Evolutionary conservation across 2,329 filamentous ascomycete genomes (phyloP).

Genomic region (Claviceps sp.): DNA sequence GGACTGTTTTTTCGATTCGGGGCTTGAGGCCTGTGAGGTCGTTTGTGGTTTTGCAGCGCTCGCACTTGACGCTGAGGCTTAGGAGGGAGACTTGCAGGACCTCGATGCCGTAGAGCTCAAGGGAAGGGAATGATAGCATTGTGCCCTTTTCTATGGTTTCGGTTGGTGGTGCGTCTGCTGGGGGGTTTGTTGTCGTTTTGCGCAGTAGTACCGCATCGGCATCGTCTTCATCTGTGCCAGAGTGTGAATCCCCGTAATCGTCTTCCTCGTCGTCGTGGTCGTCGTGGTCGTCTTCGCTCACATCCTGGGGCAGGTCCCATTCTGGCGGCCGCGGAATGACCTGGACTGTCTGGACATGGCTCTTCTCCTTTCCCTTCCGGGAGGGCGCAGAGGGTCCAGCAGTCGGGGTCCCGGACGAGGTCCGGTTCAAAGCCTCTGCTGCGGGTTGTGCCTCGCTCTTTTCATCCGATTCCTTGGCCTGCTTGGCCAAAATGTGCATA

Average conservation of each 20-base stretch:
- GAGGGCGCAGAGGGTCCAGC: slow-evolving; percentile 6
- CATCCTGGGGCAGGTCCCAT: slow-evolving; percentile 42
- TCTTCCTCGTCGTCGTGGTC: slow-evolving; percentile 17
- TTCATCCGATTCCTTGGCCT: slow-evolving; percentile 21
- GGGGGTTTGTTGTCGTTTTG: slow-evolving; percentile 13
- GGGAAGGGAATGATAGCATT: slow-evolving; percentile 63
- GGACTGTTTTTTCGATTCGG: slow-evolving; percentile 33
- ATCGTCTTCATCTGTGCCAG: slow-evolving; percentile 28
- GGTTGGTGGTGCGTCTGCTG: slow-evolving; percentile 5
- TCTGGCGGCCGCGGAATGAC: slow-evolving; percentile 66
- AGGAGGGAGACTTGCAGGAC: slow-evolving; percentile 55
- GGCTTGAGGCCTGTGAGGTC: slow-evolving; percentile 56
- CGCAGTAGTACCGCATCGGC: slow-evolving; percentile 26
- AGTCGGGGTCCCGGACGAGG: slow-evolving; percentile 3
- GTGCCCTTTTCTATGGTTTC: slow-evolving; percentile 50
- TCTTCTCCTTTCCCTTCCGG: slow-evolving; percentile 30
- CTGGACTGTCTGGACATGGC: slow-evolving; percentile 57
- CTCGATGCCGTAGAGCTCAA: slow-evolving; percentile 68
- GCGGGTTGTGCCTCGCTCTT: slow-evolving; percentile 6
- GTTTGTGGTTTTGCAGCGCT: slow-evolving; percentile 60
- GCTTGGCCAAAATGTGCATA: slow-evolving; percentile 51
- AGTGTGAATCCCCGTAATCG: slow-evolving; percentile 14
- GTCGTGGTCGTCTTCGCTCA: slow-evolving; percentile 16
- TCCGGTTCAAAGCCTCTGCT: slow-evolving; percentile 1
- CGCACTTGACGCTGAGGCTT: slow-evolving; percentile 61